These are phyloP conservation scores for Sechiopsis laciniata DNA, from an alignment of 306 rosid species.

Conservation along the genomic window DNA sequence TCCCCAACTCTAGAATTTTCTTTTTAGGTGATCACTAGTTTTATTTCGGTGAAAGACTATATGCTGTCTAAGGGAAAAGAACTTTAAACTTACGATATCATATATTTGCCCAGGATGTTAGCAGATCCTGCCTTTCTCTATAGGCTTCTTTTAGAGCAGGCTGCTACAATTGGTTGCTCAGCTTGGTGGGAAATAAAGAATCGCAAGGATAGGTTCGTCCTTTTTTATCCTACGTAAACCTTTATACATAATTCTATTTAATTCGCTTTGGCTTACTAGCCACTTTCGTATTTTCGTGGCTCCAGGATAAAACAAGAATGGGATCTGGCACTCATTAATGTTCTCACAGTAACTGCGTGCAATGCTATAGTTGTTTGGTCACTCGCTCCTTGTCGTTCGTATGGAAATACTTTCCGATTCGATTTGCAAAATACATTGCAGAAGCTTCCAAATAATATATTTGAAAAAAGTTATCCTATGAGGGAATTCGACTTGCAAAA, in stretches of 20 bases:
- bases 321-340: conserved; percentile 93
- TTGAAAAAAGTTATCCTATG: conserved; percentile 86
- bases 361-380: conserved; percentile 97
- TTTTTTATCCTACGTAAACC: conserved; percentile 11
- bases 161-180: conserved; percentile 69
- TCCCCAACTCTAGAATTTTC: conserved; percentile 9
- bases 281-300: conserved; percentile 22
- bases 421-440: conserved; percentile 98
- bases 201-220: conserved; percentile 71
- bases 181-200: conserved; percentile 92
- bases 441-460: conserved; percentile 95
- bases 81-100: not conserved
- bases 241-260: conserved; percentile 23
- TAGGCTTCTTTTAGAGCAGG: conserved; percentile 78
- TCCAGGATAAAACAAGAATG: conserved; percentile 93
- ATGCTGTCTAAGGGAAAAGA: not conserved
- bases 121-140: conserved; percentile 93
- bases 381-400: conserved; percentile 95
- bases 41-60: not conserved
- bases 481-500: conserved; percentile 89
- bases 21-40: not conserved
- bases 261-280: conserved; percentile 19
- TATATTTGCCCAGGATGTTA: conserved; percentile 59
- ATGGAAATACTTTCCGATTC: conserved; percentile 84
- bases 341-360: conserved; percentile 90